A percentile compares a stretch with the other conserved stretches of the same genome.
Evolutionary conservation across 2,329 filamentous ascomycete genomes (phyloP).

Genomic region (Exophiala dermatitidis): DNA sequence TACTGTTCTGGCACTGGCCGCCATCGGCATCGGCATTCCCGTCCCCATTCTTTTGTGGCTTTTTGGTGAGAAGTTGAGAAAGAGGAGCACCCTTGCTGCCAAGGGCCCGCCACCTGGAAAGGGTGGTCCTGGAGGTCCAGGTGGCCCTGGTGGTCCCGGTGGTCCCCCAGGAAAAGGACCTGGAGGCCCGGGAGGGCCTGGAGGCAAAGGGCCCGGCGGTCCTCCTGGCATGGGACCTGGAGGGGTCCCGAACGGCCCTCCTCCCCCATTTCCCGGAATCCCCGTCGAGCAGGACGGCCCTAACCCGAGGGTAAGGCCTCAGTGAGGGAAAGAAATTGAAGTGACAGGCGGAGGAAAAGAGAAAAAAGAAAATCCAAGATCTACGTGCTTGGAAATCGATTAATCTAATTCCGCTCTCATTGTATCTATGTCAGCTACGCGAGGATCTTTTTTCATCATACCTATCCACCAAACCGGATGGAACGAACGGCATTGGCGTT

Average conservation of each 20-base stretch:
- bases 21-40: conserved; percentile 36
- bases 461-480: not conserved
- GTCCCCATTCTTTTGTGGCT: conserved; percentile 42
- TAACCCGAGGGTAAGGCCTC: no score
- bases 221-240: conserved; percentile 7
- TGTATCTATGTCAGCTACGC: conserved; percentile 20
- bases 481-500: conserved; percentile 23
- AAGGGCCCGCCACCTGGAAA: conserved; percentile 22
- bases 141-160: conserved; percentile 17
- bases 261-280: conserved; percentile 11
- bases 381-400: conserved; percentile 1
- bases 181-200: conserved; percentile 13
- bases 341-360: no score
- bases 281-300: no score
- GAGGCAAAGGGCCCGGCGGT: conserved; percentile 13
- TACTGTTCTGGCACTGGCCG: conserved; percentile 41
- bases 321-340: not conserved
- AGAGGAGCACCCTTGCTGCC: conserved; percentile 27
- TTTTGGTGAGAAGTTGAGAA: conserved; percentile 39
- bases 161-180: conserved; percentile 19
- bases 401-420: not conserved
- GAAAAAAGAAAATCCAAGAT: no score
- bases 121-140: conserved; percentile 9
- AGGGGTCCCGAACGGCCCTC: conserved; percentile 8
- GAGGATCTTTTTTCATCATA: conserved; percentile 19